Percentiles rank a stretch among this genome's conserved stretches.
These are phyloP conservation scores for Lachnellula willkommii DNA, from an alignment of 2,329 filamentous ascomycete species.

Conservation along the genomic window DNA sequence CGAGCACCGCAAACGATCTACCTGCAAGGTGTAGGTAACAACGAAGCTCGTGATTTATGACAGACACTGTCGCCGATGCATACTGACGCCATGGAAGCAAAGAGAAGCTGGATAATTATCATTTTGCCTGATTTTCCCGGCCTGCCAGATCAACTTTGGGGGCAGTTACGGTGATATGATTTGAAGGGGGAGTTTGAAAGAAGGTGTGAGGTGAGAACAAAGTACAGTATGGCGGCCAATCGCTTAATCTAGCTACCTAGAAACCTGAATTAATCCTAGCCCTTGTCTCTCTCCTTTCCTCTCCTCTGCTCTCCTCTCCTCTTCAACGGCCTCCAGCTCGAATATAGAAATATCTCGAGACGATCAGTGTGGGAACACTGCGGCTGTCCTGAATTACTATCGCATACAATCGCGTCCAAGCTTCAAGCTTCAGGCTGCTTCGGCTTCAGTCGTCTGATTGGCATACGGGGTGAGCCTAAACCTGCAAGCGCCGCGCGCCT, in stretches of 20 bases:
- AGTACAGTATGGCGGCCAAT: background rate
- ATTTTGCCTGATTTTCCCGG: constrained; percentile 4
- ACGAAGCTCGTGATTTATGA: constrained; percentile 7
- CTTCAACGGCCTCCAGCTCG: background rate
- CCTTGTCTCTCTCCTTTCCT: too few species aligned
- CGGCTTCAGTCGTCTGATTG: constrained; percentile 2
- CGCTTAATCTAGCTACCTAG: background rate
- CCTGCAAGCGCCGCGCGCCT: constrained; percentile 13
- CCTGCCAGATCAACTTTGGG: background rate
- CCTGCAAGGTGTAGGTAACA: background rate
- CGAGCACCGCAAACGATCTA: background rate
- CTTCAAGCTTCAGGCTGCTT: constrained; percentile 4
- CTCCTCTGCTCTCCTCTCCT: too few species aligned
- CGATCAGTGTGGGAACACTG: background rate
- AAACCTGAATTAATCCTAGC: background rate
- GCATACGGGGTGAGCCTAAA: background rate
- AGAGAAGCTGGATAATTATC: constrained; percentile 1
- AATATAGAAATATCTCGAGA: background rate
- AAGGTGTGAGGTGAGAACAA: background rate
- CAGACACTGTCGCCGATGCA: constrained; percentile 14
- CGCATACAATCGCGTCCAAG: background rate
- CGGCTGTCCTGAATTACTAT: background rate
- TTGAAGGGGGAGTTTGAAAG: background rate
- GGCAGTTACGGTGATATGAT: background rate
- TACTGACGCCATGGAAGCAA: constrained; percentile 16